Conservation (phyloP, 2,329 filamentous ascomycete species). For the Hymenoscyphus fraxineus region DNA sequence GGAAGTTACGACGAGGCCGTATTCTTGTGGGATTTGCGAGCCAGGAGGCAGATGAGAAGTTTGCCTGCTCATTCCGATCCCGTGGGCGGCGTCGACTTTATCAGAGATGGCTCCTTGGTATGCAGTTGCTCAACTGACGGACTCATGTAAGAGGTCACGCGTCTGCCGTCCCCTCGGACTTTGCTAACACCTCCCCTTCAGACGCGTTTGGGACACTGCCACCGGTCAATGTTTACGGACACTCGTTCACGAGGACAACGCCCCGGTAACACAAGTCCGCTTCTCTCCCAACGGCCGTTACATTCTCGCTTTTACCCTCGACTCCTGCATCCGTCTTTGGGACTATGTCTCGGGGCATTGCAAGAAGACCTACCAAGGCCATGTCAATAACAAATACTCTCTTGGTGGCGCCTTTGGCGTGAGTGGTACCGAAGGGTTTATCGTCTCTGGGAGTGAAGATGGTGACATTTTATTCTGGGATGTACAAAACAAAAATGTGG, state of each 20-base stretch:
- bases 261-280: constrained; percentile 80
- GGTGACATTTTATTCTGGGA: constrained; percentile 87
- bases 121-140: constrained; percentile 91
- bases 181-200: constrained; percentile 33
- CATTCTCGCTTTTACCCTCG: constrained; percentile 86
- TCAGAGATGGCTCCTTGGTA: constrained; percentile 85
- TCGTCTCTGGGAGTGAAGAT: constrained; percentile 83
- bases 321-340: constrained; percentile 88
- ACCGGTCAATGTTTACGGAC: constrained; percentile 95
- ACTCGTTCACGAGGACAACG: constrained; percentile 93
- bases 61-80: constrained; percentile 94
- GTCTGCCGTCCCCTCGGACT: neutral
- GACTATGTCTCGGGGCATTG: constrained; percentile 89
- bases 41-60: constrained; percentile 81
- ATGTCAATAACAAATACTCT: constrained; percentile 78
- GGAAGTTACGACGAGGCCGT: constrained; percentile 97
- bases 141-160: constrained; percentile 58
- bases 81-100: constrained; percentile 89
- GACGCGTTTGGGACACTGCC: constrained; percentile 89
- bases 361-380: constrained; percentile 96
- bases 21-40: constrained; percentile 92
- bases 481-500: constrained; percentile 75
- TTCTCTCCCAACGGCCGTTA: constrained; percentile 94
- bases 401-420: constrained; percentile 80
- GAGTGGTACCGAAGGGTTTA: constrained; percentile 56